Conservation (phyloP, 768 basidiomycete genomes). For the Tulasnella sp. region DNA sequence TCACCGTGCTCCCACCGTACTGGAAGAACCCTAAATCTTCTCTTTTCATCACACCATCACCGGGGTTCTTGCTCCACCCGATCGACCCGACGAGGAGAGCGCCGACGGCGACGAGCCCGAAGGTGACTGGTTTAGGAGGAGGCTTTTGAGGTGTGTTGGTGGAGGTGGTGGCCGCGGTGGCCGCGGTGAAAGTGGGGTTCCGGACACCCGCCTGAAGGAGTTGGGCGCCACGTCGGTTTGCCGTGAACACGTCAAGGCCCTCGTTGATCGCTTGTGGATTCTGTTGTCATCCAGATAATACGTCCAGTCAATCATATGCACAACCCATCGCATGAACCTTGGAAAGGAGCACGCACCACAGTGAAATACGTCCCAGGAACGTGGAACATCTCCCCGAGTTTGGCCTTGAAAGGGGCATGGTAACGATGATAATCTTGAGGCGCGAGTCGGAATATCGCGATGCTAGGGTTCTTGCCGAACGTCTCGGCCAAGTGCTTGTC, state of each 20-base stretch:
- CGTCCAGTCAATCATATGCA: background rate
- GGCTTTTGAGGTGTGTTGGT: too few relatives aligned
- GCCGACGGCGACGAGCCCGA: slow-evolving; percentile 69
- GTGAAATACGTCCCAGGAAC: slow-evolving; percentile 56
- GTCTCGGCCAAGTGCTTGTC: slow-evolving; percentile 38
- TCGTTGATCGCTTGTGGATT: slow-evolving; percentile 76
- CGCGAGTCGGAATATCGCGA: slow-evolving; percentile 69
- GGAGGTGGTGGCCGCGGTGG: too few relatives aligned
- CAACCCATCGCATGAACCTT: background rate
- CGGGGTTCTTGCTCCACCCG: slow-evolving; percentile 44
- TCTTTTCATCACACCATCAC: slow-evolving; percentile 36
- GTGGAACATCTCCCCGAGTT: slow-evolving; percentile 38
- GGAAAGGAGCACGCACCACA: slow-evolving; percentile 27
- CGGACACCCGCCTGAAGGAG: slow-evolving; percentile 39
- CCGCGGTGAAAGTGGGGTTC: slow-evolving; percentile 27
- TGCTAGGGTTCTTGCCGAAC: too few relatives aligned
- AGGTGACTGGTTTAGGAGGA: slow-evolving; percentile 29
- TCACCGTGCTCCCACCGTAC: slow-evolving; percentile 71
- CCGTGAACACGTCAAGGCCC: slow-evolving; percentile 56
- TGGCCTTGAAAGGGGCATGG: slow-evolving; percentile 59
- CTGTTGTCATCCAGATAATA: slow-evolving; percentile 29
- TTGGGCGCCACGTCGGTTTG: slow-evolving; percentile 51
- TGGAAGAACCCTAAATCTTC: slow-evolving; percentile 49
- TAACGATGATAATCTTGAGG: slow-evolving; percentile 78
- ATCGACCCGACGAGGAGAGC: slow-evolving; percentile 77